A percentile compares a stretch with the other conserved stretches of the same genome.
Conservation (phyloP, 2,329 filamentous ascomycete species). For the Fusarium brachygibbosum region DNA sequence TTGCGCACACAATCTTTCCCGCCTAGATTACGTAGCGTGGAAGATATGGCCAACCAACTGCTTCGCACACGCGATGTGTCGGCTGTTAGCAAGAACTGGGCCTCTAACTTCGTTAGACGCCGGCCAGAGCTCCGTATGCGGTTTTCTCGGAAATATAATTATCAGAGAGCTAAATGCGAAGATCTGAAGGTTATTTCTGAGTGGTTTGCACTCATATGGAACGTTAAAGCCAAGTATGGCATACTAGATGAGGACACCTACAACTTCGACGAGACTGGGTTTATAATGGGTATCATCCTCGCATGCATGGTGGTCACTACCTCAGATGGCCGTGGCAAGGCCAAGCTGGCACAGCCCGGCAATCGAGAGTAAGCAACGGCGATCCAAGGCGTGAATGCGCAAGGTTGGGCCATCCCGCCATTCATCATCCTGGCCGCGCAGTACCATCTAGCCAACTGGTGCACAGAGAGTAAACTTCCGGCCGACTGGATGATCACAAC, state of each 20-base stretch:
- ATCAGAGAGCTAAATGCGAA: not conserved
- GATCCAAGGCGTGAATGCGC: not conserved
- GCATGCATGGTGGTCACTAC: not conserved
- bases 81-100: not conserved
- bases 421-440: not conserved
- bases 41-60: no score
- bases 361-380: not conserved
- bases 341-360: not conserved
- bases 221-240: not conserved
- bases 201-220: not conserved
- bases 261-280: not conserved
- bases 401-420: no score
- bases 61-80: not conserved
- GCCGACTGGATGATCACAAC: not conserved
- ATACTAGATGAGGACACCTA: not conserved
- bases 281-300: not conserved
- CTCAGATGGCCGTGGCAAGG: not conserved
- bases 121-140: not conserved
- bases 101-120: not conserved
- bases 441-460: not conserved
- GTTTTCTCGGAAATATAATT: not conserved
- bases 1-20: not conserved
- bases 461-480: not conserved
- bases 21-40: not conserved
- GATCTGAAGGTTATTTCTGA: not conserved